Conservation (phyloP, 768 basidiomycete genomes). For the Panellus pusillus region DNA sequence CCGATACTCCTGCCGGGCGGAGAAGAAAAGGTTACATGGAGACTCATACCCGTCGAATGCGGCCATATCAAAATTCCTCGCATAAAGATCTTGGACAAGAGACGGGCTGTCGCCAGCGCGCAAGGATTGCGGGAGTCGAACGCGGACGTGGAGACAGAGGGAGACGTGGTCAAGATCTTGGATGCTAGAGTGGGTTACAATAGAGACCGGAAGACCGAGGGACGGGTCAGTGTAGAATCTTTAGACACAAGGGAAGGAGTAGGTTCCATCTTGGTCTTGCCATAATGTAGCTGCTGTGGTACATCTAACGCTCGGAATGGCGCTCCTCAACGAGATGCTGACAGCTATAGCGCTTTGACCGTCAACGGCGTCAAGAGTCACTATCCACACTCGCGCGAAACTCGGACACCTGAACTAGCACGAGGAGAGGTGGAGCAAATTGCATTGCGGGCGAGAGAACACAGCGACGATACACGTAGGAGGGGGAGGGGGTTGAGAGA, state of each 20-base stretch:
- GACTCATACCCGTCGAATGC: constrained; percentile 71
- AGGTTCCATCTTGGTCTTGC: constrained; percentile 37
- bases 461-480: too few species aligned
- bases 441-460: too few species aligned
- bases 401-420: too few species aligned
- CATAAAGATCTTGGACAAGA: constrained; percentile 56
- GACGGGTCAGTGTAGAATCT: constrained; percentile 19
- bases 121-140: constrained; percentile 27
- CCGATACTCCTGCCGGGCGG: constrained; percentile 73
- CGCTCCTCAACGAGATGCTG: too few species aligned
- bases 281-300: background rate
- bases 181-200: constrained; percentile 48
- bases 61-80: constrained; percentile 63
- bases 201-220: constrained; percentile 16
- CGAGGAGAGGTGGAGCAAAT: too few species aligned
- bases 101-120: constrained; percentile 36
- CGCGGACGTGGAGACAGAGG: constrained; percentile 37
- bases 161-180: constrained; percentile 52
- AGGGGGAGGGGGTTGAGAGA: too few species aligned
- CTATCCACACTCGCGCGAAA: too few species aligned
- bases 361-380: too few species aligned
- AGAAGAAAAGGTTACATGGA: constrained; percentile 68
- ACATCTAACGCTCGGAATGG: too few species aligned
- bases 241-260: constrained; percentile 18
- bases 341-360: too few species aligned